Conservation (phyloP, 1,284 basidiomycete genomes). For the Cutaneotrichosporon cavernicola region DNA sequence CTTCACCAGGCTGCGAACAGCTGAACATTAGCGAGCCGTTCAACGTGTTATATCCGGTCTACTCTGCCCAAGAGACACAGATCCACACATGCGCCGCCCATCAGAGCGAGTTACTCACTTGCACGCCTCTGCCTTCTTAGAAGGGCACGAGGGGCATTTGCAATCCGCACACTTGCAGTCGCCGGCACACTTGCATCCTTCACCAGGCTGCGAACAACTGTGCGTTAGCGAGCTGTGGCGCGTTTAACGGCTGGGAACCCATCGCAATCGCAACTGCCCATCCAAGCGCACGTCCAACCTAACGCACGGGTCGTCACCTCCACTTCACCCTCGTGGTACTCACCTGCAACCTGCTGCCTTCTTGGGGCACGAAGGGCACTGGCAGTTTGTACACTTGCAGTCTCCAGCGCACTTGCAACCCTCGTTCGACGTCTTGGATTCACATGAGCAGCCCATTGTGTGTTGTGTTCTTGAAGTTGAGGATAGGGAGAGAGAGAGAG, state of each 20-base stretch:
- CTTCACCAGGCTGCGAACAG: not conserved
- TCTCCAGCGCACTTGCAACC: not conserved
- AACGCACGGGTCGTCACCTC: not conserved
- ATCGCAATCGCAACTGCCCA: no score
- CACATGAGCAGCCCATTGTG: not conserved
- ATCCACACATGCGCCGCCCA: no score
- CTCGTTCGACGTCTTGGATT: not conserved
- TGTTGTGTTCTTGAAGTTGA: not conserved
- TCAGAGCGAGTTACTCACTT: not conserved
- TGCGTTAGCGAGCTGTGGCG: not conserved
- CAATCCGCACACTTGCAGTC: not conserved
- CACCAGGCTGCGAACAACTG: not conserved
- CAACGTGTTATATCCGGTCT: no score
- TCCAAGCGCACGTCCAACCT: no score
- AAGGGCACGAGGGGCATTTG: not conserved
- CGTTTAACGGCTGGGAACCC: no score
- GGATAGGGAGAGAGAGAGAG: not conserved
- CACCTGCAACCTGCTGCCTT: not conserved
- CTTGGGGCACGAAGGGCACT: not conserved
- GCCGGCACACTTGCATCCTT: not conserved
- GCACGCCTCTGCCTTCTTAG: not conserved
- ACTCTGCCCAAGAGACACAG: no score
- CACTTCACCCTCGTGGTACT: not conserved
- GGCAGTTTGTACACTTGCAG: not conserved
- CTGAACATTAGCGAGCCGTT: not conserved